A percentile compares a stretch with the other conserved stretches of the same genome.
phyloP scores from a whole-genome alignment of 257 asterid species.

The Solanum virginianum region DNA sequence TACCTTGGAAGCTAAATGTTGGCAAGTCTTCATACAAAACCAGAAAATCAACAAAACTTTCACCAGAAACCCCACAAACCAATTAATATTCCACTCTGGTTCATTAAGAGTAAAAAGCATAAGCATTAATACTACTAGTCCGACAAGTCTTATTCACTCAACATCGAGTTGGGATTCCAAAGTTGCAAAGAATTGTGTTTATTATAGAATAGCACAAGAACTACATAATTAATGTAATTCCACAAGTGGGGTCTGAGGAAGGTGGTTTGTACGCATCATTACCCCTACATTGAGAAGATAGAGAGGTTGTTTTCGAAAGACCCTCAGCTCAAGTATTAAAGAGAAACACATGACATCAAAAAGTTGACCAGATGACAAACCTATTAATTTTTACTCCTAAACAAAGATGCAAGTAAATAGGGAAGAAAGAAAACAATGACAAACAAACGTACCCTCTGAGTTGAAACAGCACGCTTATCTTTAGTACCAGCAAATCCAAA shows the following conservation, averaged over 20 bases:
- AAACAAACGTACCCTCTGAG: conserved; percentile 65
- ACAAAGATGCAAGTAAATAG: not conserved
- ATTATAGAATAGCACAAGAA: not conserved
- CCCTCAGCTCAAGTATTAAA: not conserved
- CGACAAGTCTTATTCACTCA: not conserved
- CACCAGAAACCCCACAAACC: not conserved
- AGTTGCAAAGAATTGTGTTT: not conserved
- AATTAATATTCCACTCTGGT: not conserved
- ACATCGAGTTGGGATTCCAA: not conserved
- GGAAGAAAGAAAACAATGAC: not conserved
- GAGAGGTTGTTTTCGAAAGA: not conserved
- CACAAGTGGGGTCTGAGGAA: not conserved
- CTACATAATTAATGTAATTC: not conserved
- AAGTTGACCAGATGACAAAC: not conserved
- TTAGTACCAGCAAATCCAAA: conserved; percentile 97
- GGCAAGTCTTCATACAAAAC: not conserved
- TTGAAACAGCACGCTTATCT: conserved; percentile 83
- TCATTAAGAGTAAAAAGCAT: not conserved
- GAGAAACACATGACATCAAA: not conserved
- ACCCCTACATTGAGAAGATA: not conserved
- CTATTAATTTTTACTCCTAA: not conserved
- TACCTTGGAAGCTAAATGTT: not conserved
- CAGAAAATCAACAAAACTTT: not conserved
- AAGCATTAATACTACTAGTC: not conserved
- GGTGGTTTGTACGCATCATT: not conserved